Evolutionary conservation across 2,329 filamentous ascomycete genomes (phyloP), one percentile per base, ranked within the genome.

Genomic region (Aspergillus melleus): DNA sequence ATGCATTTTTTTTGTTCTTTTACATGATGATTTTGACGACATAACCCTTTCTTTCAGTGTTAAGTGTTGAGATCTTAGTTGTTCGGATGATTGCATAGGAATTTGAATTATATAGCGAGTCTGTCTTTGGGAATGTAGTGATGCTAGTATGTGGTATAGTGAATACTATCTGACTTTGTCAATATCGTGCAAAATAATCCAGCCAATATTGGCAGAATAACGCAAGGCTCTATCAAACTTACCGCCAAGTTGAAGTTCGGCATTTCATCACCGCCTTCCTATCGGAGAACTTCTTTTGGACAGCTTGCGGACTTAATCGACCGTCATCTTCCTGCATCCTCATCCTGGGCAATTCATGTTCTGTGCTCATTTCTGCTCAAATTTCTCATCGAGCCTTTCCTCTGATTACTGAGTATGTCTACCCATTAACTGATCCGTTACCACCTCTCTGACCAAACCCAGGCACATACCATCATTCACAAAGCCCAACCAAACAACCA

Each of bases 201-300:
- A 29, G 8, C 26, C 6, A 29, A 29, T 2, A 29, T 29, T 29
- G 26, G 26, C 26, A 29, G 26, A 29, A 29, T 29, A 29, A 29
- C 26, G 26, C 26, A 29, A 29, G 26, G 26, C 26, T 9, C 26
- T 4, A 29, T 29, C 3, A 3, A 29, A 9, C 26, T 36, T 8
- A 36, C 30, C 30, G 32, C 32, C 32, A 42, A 19, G 49, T 55
- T 29, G 8, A 29, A 29, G 26, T 49, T 22, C 39, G 39, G 60
- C 52, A 64, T 60, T 69, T 61, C 60, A 52, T 59, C 66, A 71
- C 69, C 70, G 69, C 70, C 65, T 61, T 59, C 32, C 14, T 14
- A 49, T 39, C 16, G 6, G 39, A 29, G 20, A 39, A 14, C 24
- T 39, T 19, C 46, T 58, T 68, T 55, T 66, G 68, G 69, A 67